phyloP scores from a whole-genome alignment of 352 stramenopile genomes.

The Blastocystis sp. region DNA sequence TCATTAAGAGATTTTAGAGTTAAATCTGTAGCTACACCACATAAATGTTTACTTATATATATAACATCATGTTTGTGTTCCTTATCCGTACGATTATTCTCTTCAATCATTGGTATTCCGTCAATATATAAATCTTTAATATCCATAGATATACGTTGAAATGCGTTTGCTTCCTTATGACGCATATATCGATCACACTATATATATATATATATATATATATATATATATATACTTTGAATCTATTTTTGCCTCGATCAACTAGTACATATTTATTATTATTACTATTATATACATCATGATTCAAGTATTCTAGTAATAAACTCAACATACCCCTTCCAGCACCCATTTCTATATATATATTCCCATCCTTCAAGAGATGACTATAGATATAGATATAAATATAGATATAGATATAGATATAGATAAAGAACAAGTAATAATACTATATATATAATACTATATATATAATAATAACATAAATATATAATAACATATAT shows the following conservation, averaged over 20 bases:
- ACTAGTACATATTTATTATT: neutral
- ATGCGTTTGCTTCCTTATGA: conserved; percentile 25
- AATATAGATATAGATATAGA: too few species aligned
- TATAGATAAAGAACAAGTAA: too few species aligned
- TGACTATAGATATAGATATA: neutral
- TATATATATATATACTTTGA: conserved; percentile 14
- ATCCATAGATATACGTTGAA: conserved; percentile 14
- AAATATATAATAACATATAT: too few species aligned
- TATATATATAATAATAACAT: too few species aligned
- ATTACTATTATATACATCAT: conserved; percentile 7
- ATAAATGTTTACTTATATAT: conserved; percentile 33
- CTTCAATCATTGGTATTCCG: conserved; percentile 16
- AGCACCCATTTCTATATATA: conserved; percentile 29
- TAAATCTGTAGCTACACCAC: conserved; percentile 31
- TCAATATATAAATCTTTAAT: conserved; percentile 27
- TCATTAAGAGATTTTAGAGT: conserved; percentile 11
- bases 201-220: conserved; percentile 22
- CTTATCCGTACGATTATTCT: too few species aligned
- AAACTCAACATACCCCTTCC: conserved; percentile 33
- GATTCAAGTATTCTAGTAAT: conserved; percentile 13
- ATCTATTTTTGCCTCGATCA: neutral
- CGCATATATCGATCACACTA: conserved; percentile 32
- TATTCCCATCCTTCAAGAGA: neutral
- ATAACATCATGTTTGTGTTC: conserved; percentile 7
- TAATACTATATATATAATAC: too few species aligned